Base-by-base conservation (phyloP, 495 filamentous ascomycete genomes). In the Aspergillus asperescens region DNA sequence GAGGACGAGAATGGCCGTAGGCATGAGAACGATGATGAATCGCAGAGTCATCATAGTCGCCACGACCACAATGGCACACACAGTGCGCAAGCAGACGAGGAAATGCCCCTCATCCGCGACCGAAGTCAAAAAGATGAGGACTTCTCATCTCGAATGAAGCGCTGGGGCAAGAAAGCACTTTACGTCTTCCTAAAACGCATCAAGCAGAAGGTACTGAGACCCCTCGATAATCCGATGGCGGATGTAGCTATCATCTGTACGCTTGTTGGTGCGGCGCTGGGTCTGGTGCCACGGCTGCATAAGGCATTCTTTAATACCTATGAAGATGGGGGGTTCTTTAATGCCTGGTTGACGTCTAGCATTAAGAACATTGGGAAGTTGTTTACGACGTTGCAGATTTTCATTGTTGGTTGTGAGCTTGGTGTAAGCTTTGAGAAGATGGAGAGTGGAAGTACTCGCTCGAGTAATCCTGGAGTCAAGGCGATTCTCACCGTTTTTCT, bases 331-430 rank as follows among this genome's bases (percentile, higher is more conserved):
- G 86, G 88, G 2, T 81, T 82, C 32, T 78, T 86, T 51, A 81
- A 76, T 29, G 83, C 84, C 1, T 90, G 86, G 86, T 66, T 90
- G 48, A 89, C 86, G 2, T 71, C 74, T 0, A 81, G 80, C 13
- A 58, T 90, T 27, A 71, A 78, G 56, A 87, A 85, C 50, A 72
- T 89, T 13, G 86, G 88, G 1, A 73, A 76, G 0, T 69, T 90
- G 4, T 92, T 92, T 61, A 81, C 87, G 1, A 76, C 80, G 0
- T 66, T 89, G 19, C 87, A 88, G 54, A 79, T 89, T 20, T 77
- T 90, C 20, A 76, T 88, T 0, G 84, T 86, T n/a, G 86, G 87
- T 0, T 77, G 84, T 24, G 85, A 86, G 54, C 65, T 90, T 1
- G 79, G 77, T 22, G 69, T 72, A 35, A 73, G 70, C 41, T 60